These are phyloP conservation scores for Hansenula anomala DNA, from an alignment of 1,139 yeast genomes.

Conservation along the genomic window DNA sequence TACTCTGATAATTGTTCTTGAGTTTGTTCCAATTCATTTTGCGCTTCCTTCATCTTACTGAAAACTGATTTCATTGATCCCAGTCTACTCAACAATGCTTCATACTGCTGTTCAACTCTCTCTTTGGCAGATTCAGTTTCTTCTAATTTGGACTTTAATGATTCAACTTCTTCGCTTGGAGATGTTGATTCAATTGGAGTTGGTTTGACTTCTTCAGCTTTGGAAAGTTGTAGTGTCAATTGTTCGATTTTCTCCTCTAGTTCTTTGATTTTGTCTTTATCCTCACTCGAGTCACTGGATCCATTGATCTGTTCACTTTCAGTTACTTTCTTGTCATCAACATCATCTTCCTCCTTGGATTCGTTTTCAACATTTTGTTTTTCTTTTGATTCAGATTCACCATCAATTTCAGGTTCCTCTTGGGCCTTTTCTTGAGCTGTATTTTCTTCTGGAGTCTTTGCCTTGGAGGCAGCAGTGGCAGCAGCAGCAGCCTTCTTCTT, in stretches of 20 bases:
- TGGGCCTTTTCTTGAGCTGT: slow-evolving; percentile 5
- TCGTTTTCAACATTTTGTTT: slow-evolving; percentile 6
- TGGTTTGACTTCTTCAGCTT: slow-evolving; percentile 1
- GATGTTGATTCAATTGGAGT: slow-evolving; percentile 1
- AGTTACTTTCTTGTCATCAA: slow-evolving; percentile 3
- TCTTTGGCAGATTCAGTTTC: slow-evolving; percentile 53
- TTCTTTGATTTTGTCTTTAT: slow-evolving; percentile 10
- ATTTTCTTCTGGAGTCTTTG: background rate
- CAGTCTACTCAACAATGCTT: slow-evolving; percentile 65
- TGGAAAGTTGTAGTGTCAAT: slow-evolving; percentile 23
- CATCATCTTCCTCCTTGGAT: slow-evolving; percentile 5
- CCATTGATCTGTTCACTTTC: slow-evolving; percentile 2
- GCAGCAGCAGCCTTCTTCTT: slow-evolving; percentile 5
- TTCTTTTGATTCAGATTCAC: background rate
- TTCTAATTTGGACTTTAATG: slow-evolving; percentile 32
- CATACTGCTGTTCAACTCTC: slow-evolving; percentile 66
- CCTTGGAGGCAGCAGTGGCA: background rate
- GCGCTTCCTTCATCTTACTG: slow-evolving; percentile 70
- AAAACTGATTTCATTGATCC: slow-evolving; percentile 78
- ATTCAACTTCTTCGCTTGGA: slow-evolving; percentile 14
- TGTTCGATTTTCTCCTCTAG: slow-evolving; percentile 21
- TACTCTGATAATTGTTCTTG: slow-evolving; percentile 38
- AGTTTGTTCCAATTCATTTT: slow-evolving; percentile 60
- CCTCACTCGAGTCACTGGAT: slow-evolving; percentile 7
- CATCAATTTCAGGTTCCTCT: slow-evolving; percentile 5